These are phyloP conservation scores for Datisca glomerata DNA, from an alignment of 306 rosid genomes.

Conservation along the genomic window DNA sequence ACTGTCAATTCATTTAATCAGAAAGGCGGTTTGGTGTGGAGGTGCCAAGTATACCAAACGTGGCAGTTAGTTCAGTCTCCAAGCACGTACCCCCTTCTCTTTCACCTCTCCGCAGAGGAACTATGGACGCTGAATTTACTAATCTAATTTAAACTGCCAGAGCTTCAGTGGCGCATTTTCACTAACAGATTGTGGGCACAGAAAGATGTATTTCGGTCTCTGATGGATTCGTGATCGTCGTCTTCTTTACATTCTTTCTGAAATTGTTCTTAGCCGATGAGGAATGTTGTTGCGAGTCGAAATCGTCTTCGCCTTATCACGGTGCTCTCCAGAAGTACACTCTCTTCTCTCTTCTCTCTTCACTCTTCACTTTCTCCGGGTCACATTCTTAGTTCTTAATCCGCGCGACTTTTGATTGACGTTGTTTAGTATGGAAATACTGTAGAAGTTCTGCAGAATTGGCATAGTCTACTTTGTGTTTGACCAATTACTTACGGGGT, in stretches of 20 bases:
- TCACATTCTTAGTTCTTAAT: background rate
- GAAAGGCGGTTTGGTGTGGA: too few relatives aligned
- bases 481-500: too few relatives aligned
- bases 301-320: slow-evolving; percentile 35
- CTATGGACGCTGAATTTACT: too few relatives aligned
- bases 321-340: slow-evolving; percentile 27
- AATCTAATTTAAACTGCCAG: background rate
- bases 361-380: background rate
- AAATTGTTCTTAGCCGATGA: slow-evolving; percentile 40
- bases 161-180: slow-evolving; percentile 18
- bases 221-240: slow-evolving; percentile 8
- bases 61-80: too few relatives aligned
- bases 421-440: background rate
- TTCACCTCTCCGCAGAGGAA: slow-evolving; percentile 1
- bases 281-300: slow-evolving; percentile 54
- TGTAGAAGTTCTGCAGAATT: too few relatives aligned
- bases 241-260: too few relatives aligned
- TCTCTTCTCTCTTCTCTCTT: background rate
- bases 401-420: slow-evolving; percentile 1
- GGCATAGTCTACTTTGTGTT: too few relatives aligned
- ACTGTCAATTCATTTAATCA: too few relatives aligned
- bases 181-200: slow-evolving; percentile 24
- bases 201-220: slow-evolving; percentile 12
- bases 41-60: too few relatives aligned
- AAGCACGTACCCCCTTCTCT: background rate